Evolutionary conservation across 768 basidiomycete species (phyloP).

Genomic region (Mycena floridula): DNA sequence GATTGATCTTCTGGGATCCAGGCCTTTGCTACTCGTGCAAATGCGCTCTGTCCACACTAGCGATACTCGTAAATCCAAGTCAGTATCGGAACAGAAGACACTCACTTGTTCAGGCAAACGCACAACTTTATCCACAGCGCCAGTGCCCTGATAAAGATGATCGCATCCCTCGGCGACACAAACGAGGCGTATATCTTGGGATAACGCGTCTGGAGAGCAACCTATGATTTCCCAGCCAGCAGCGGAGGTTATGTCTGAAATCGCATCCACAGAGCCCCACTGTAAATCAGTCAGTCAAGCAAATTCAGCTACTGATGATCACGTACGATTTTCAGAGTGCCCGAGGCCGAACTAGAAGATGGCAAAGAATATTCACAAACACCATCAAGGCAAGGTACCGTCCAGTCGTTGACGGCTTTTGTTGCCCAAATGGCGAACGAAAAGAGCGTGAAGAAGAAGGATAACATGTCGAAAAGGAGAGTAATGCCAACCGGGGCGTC

Average conservation of each 20-base stretch:
- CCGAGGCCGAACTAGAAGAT: conserved; percentile 22
- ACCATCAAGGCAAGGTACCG: conserved; percentile 29
- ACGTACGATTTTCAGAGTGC: conserved; percentile 34
- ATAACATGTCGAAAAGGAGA: not conserved
- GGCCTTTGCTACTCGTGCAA: conserved; percentile 34
- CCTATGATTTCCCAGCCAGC: conserved; percentile 48
- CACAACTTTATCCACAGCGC: conserved; percentile 44
- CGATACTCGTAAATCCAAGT: not conserved
- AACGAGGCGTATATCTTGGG: conserved; percentile 44
- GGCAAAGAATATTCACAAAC: conserved; percentile 31
- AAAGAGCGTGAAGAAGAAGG: conserved; percentile 7
- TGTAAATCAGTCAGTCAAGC: conserved; percentile 12
- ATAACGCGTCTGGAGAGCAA: conserved; percentile 31
- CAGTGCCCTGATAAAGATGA: conserved; percentile 30
- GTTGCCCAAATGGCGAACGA: conserved; percentile 12
- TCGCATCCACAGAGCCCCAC: conserved; percentile 32
- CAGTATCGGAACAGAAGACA: conserved; percentile 1
- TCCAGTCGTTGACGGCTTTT: conserved; percentile 37
- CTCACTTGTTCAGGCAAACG: conserved; percentile 46
- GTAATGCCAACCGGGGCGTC: too few species aligned
- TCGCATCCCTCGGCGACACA: conserved; percentile 32
- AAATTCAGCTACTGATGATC: not conserved
- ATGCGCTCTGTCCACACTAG: conserved; percentile 35
- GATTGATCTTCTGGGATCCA: conserved; percentile 39
- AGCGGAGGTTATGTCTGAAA: conserved; percentile 39